Conservation (phyloP, 2,329 filamentous ascomycete genomes). For the Ceratocystis cacaofunesta region DNA sequence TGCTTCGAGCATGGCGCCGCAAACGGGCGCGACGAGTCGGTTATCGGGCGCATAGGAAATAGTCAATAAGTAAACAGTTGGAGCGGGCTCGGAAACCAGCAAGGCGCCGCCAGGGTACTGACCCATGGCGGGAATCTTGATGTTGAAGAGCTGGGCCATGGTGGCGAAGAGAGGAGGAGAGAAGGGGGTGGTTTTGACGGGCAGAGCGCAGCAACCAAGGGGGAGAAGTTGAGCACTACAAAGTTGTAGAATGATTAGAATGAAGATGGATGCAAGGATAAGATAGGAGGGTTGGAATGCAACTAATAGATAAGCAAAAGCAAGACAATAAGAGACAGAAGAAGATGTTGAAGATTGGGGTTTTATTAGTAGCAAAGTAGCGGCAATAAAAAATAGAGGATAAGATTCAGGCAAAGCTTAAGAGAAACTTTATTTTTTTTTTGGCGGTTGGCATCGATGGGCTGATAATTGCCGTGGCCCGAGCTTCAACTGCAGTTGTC, state of each 20-base stretch:
- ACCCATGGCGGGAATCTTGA: conserved; percentile 37
- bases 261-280: too few relatives aligned
- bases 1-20: conserved; percentile 50
- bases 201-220: not conserved
- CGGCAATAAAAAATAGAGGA: not conserved
- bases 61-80: conserved; percentile 55
- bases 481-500: not conserved
- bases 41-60: conserved; percentile 62
- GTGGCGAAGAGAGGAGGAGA: not conserved
- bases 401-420: not conserved
- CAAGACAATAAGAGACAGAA: too few relatives aligned
- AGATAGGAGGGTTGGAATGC: too few relatives aligned
- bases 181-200: not conserved
- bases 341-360: not conserved
- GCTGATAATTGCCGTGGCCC: conserved; percentile 2
- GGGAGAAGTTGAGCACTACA: not conserved
- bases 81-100: conserved; percentile 44
- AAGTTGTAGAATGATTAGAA: not conserved
- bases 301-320: too few relatives aligned
- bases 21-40: conserved; percentile 54
- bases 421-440: not conserved
- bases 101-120: conserved; percentile 41
- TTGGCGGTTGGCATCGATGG: not conserved
- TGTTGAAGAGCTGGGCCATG: conserved; percentile 35
- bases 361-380: not conserved